phyloP scores from a whole-genome alignment of 495 filamentous ascomycete species.

The Pyrenula massariospora region DNA sequence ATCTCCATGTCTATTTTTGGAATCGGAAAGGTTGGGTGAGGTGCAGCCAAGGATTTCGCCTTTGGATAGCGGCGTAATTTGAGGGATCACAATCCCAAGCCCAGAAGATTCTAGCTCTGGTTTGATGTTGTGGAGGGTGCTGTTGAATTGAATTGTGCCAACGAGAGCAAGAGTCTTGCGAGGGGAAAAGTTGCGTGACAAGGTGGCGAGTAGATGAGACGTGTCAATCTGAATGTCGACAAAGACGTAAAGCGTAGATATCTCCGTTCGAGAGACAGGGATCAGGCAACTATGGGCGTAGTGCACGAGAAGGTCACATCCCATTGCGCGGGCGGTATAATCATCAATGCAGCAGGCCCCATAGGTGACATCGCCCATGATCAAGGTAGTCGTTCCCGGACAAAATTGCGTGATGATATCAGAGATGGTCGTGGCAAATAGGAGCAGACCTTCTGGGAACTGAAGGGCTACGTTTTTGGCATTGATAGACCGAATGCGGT shows the following conservation, averaged over 20 bases:
- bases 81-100: constrained; percentile 74
- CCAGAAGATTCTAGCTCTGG: constrained; percentile 67
- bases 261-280: constrained; percentile 86
- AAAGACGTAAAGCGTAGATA: constrained; percentile 95
- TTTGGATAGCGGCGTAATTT: constrained; percentile 82
- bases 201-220: constrained; percentile 66
- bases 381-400: constrained; percentile 76
- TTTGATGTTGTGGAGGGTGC: constrained; percentile 75
- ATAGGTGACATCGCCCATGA: constrained; percentile 99
- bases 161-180: constrained; percentile 86
- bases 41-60: constrained; percentile 97
- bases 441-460: constrained; percentile 88
- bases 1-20: background rate
- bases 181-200: constrained; percentile 77
- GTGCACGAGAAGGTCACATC: constrained; percentile 90
- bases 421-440: constrained; percentile 96
- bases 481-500: constrained; percentile 68
- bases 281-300: constrained; percentile 96
- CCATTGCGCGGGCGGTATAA: constrained; percentile 88
- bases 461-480: constrained; percentile 80
- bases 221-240: constrained; percentile 96
- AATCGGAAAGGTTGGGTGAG: constrained; percentile 54
- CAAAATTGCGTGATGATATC: constrained; percentile 96
- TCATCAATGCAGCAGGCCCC: constrained; percentile 98
- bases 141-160: constrained; percentile 98